Percentiles rank a stretch among this genome's conserved stretches.
phyloP scores from a whole-genome alignment of 2,329 filamentous ascomycete genomes.

The Sclerotinia nivalis region DNA sequence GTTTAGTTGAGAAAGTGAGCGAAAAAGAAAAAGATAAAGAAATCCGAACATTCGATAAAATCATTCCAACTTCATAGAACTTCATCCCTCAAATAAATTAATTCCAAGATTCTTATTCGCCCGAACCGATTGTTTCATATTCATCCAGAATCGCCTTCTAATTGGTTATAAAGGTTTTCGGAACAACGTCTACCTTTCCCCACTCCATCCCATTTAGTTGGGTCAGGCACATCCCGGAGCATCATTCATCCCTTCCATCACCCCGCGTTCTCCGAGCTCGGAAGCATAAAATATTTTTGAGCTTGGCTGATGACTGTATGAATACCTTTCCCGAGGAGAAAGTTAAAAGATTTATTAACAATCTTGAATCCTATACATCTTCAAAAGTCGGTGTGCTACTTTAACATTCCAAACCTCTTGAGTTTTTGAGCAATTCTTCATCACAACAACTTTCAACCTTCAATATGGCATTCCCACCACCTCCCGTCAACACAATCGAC shows the following conservation, averaged over 20 bases:
- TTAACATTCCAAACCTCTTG: not conserved
- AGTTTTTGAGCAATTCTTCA: not conserved
- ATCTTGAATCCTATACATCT: not conserved
- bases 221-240: constrained; percentile 1
- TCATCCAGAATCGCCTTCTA: not conserved
- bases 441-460: constrained; percentile 14
- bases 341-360: not conserved
- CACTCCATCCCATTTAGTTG: not conserved
- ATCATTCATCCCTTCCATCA: constrained; percentile 19
- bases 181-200: not conserved
- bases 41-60: not conserved
- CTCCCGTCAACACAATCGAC: constrained; percentile 78
- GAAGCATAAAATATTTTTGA: constrained; percentile 15
- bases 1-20: not conserved
- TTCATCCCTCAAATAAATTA: not conserved
- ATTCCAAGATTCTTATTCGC: constrained; percentile 3
- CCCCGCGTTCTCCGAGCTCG: constrained; percentile 23
- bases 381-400: constrained; percentile 1
- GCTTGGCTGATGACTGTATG: constrained; percentile 6
- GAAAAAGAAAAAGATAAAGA: not conserved
- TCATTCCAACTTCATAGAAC: not conserved
- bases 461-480: constrained; percentile 66
- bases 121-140: not conserved
- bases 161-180: not conserved
- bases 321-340: not conserved